Conservation (phyloP, 306 rosid genomes). For the Ochetophila trinervis region DNA sequence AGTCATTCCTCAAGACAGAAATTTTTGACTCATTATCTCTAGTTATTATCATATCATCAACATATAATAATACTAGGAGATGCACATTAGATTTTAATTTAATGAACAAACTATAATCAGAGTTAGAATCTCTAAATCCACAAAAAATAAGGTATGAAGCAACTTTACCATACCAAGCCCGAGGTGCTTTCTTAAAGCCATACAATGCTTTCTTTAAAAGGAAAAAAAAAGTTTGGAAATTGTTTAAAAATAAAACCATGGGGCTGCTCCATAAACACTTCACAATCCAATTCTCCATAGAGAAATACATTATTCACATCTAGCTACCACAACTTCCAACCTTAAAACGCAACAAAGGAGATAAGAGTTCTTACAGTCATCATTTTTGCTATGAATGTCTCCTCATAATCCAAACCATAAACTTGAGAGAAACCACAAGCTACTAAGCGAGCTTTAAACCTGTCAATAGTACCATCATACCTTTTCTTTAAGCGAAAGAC, state of each 20-base stretch:
- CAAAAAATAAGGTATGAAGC: neutral
- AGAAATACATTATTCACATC: neutral
- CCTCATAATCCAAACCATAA: slow-evolving; percentile 2
- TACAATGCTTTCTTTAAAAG: neutral
- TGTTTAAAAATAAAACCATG: neutral
- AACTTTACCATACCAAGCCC: neutral
- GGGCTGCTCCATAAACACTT: neutral
- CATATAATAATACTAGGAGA: neutral
- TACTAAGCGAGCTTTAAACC: neutral
- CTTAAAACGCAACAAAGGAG: neutral
- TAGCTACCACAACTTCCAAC: slow-evolving; percentile 1
- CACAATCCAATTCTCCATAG: neutral
- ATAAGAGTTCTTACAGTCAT: neutral
- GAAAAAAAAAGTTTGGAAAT: neutral
- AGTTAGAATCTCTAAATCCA: neutral
- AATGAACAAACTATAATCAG: neutral
- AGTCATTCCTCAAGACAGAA: neutral
- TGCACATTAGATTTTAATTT: neutral
- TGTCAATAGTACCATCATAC: neutral
- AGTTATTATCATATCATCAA: slow-evolving; percentile 20
- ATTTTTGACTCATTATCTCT: neutral
- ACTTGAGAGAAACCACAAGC: too few species aligned
- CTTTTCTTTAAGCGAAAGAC: neutral
- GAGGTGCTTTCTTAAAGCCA: neutral
- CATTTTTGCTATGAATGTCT: slow-evolving; percentile 9